Conservation (phyloP, 768 basidiomycete species). For the Candolleomyces aberdarensis region DNA sequence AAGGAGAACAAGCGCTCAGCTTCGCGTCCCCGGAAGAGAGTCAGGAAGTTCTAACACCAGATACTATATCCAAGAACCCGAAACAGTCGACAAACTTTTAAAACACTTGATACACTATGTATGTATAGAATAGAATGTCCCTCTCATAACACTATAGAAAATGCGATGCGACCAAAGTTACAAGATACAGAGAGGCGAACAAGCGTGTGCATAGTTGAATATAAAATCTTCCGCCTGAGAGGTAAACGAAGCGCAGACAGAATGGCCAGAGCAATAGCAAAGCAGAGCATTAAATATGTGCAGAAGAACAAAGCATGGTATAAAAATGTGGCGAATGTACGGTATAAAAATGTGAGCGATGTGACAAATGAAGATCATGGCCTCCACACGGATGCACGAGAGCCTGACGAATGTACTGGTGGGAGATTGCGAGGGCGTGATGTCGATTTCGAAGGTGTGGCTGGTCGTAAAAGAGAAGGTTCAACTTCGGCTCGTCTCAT, state of each 20-base stretch:
- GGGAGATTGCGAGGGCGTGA: constrained; percentile 39
- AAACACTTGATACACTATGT: not conserved
- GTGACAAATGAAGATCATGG: constrained; percentile 37
- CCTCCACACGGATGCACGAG: constrained; percentile 60
- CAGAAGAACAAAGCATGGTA: not conserved
- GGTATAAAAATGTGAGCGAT: not conserved
- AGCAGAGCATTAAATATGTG: not conserved
- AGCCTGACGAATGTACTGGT: constrained; percentile 32
- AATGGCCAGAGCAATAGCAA: not conserved
- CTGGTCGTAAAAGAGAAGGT: constrained; percentile 45
- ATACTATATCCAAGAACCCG: not conserved
- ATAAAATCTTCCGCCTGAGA: not conserved
- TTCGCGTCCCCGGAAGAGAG: constrained; percentile 2
- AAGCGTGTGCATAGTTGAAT: not conserved
- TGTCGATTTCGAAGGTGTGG: constrained; percentile 63
- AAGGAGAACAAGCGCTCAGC: constrained; percentile 26
- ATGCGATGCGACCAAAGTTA: not conserved
- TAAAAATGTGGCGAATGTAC: not conserved
- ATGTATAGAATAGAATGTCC: not conserved
- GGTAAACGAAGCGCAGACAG: not conserved
- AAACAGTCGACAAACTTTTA: not conserved
- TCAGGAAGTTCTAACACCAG: not conserved
- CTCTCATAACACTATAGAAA: not conserved
- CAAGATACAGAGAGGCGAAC: not conserved
- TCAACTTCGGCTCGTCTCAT: constrained; percentile 73